Evolutionary conservation across 1,139 yeast genomes (phyloP).

Genomic region (Candida tetrigidarum): DNA sequence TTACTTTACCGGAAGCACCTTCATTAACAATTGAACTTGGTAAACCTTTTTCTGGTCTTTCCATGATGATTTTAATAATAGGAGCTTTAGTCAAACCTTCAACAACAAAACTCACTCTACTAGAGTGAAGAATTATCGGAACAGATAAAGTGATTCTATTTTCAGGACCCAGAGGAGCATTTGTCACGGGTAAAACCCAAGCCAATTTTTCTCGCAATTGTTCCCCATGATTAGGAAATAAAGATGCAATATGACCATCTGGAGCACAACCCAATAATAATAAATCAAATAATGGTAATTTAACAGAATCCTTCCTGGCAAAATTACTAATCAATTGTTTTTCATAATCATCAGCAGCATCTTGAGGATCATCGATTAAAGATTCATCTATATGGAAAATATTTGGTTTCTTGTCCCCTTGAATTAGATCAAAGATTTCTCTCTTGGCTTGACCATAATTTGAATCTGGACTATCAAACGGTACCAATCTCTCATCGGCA

Average conservation of each 20-base stretch:
- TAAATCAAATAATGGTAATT: conserved; percentile 92
- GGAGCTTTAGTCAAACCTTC: conserved; percentile 98
- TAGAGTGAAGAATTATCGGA: conserved; percentile 95
- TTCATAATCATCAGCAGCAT: conserved; percentile 93
- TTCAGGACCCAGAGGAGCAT: conserved; percentile 90
- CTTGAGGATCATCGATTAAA: conserved; percentile 83
- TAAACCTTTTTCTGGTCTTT: conserved; percentile 94
- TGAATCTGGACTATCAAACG: conserved; percentile 80
- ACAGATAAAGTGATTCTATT: conserved; percentile 90
- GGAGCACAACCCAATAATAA: conserved; percentile 96
- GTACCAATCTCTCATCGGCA: conserved; percentile 96
- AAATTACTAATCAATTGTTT: conserved; percentile 83
- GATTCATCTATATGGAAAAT: conserved; percentile 83
- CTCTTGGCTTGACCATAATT: conserved; percentile 90
- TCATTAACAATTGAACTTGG: conserved; percentile 95
- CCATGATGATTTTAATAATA: conserved; percentile 89
- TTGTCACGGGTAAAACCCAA: conserved; percentile 94
- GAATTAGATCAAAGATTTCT: conserved; percentile 73
- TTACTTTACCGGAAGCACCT: conserved; percentile 94
- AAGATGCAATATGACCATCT: conserved; percentile 96
- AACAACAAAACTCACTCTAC: conserved; percentile 90
- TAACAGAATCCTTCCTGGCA: conserved; percentile 96
- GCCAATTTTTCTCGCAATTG: conserved; percentile 89
- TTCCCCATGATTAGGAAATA: conserved; percentile 88
- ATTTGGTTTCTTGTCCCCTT: conserved; percentile 59